Evolutionary conservation across 768 basidiomycete species (phyloP).

Genomic region (Krasilnikovozyma curviuscula): DNA sequence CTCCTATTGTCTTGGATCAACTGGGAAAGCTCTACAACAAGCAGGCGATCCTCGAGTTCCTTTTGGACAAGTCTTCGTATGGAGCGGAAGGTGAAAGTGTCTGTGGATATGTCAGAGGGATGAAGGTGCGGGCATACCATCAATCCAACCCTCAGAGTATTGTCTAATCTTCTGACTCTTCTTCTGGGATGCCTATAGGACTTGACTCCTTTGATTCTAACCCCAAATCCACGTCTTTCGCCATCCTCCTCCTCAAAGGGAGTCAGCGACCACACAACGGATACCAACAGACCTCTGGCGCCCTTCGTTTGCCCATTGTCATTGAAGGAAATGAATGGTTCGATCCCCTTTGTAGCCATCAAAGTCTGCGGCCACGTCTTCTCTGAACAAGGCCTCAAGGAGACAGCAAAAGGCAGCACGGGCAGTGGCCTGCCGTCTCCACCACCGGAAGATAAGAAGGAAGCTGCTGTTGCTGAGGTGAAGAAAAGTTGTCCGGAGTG

Average conservation of each 20-base stretch:
- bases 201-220: constrained; percentile 61
- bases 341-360: constrained; percentile 70
- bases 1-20: constrained; percentile 77
- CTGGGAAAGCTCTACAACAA: constrained; percentile 94
- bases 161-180: not conserved
- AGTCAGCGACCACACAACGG: constrained; percentile 20
- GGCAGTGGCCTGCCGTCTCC: constrained; percentile 10
- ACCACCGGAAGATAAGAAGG: constrained; percentile 17
- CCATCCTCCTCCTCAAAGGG: constrained; percentile 24
- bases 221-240: constrained; percentile 42
- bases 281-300: constrained; percentile 33
- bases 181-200: constrained; percentile 36
- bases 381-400: constrained; percentile 60
- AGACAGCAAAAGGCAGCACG: not conserved
- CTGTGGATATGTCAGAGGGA: constrained; percentile 71
- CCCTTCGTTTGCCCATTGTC: constrained; percentile 81
- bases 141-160: not conserved
- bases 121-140: constrained; percentile 45
- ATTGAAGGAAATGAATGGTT: constrained; percentile 85
- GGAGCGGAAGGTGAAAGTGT: constrained; percentile 84
- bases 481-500: not conserved
- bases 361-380: constrained; percentile 77
- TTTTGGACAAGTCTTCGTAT: constrained; percentile 61
- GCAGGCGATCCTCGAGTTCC: constrained; percentile 74
- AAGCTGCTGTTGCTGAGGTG: constrained; percentile 14